Base-by-base conservation (phyloP, 805 yeast species). In the Wickerhamiella vanderwaltii region DNA sequence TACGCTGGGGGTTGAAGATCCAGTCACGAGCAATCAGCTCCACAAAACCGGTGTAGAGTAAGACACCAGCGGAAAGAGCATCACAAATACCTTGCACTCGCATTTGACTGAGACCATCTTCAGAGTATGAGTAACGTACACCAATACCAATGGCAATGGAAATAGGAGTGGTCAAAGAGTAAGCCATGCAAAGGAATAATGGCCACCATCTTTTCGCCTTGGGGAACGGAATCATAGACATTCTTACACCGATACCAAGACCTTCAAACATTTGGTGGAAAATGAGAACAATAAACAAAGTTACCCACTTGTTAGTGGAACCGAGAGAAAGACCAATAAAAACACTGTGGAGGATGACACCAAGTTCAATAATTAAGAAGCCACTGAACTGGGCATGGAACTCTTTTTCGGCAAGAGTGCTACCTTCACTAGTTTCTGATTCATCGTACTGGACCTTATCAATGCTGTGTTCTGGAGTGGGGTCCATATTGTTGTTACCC, bases 181-280 rank as follows among this genome's bases (percentile, higher is more conserved):
- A 77, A 9, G 63, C 74, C 19, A 65, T 12, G 33, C 72, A 71
- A 43, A 74, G 57, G 1, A 63, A 46, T 59, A 70, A 76, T 4
- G 81, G 80, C 33, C 71, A 59, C 64, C 68, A 68, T 41, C 63
- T 55, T 47, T 59, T 64, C n/a, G 46, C 26, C 15, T 51, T 44
- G 11, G 79, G 79, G 73, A 78, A 78, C 2, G 66, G 63, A 13
- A 75, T 72, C 29, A 68, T 66, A 2, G 81, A 73, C 35, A 77
- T 59, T 56, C 91, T 69, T 9, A 86, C 68, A 26, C 88, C 87
- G 48, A 79, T 67, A 51, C 88, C 88, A 40, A 80, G 67, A 48
- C 88, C 88, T 63, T 80, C 88, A 54, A 80, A 81, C 55, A 75
- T 67, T 59, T 80, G 88, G 60, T 80, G 88, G 68, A 79, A 80